Evolutionary conservation across 805 yeast species (phyloP).

Genomic region (Schwanniomyces pseudopolymorphus): DNA sequence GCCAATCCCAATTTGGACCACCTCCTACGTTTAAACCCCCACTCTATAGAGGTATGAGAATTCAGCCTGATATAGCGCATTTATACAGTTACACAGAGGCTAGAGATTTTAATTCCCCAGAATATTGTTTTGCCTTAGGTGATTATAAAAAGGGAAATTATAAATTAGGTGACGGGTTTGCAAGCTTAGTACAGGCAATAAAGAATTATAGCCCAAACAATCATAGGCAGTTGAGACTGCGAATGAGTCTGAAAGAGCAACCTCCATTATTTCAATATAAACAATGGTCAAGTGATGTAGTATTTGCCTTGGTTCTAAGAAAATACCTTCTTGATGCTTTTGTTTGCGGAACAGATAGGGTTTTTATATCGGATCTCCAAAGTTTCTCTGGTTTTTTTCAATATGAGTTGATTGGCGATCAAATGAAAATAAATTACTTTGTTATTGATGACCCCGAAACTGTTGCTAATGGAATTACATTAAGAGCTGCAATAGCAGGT

Average conservation of each 20-base stretch:
- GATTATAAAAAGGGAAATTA: not conserved
- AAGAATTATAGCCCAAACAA: not conserved
- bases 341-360: too few species aligned
- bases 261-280: too few species aligned
- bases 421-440: slow-evolving; percentile 5
- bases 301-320: too few species aligned
- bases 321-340: too few species aligned
- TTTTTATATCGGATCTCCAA: not conserved
- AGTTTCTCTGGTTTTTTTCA: slow-evolving; percentile 5
- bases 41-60: not conserved
- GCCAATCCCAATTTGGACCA: not conserved
- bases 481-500: slow-evolving; percentile 6
- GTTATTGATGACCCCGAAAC: slow-evolving; percentile 6
- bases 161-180: not conserved
- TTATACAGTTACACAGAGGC: not conserved
- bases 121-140: not conserved
- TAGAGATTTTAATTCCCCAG: not conserved
- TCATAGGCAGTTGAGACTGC: not conserved
- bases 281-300: too few species aligned
- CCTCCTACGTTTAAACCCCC: not conserved
- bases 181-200: not conserved
- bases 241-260: too few species aligned
- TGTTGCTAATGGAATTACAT: slow-evolving; percentile 5
- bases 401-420: not conserved
- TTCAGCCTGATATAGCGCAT: slow-evolving; percentile 1